Percentiles rank a stretch among this genome's conserved stretches.
phyloP scores from a whole-genome alignment of 352 stramenopile genomes.

The Blastocystis sp. region DNA sequence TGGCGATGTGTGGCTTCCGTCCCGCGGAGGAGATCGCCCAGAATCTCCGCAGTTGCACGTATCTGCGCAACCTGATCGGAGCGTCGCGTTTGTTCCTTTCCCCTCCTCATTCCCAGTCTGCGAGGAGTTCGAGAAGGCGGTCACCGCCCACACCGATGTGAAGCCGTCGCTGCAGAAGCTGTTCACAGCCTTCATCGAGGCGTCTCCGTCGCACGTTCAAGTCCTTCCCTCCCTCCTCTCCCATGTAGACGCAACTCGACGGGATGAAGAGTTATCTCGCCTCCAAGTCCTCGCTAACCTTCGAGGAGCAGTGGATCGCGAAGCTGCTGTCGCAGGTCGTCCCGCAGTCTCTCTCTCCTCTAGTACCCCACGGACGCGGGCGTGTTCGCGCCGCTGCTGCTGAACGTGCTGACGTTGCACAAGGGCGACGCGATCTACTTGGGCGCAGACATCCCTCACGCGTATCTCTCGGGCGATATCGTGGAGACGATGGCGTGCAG shows the following conservation, averaged over 20 bases:
- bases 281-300: conserved; percentile 47
- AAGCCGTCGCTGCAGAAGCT: conserved; percentile 29
- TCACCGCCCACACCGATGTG: neutral
- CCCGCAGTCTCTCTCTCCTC: conserved; percentile 57
- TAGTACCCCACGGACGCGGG: conserved; percentile 90
- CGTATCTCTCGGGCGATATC: conserved; percentile 82
- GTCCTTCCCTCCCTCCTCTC: neutral
- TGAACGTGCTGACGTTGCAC: conserved; percentile 91
- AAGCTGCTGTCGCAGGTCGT: conserved; percentile 66
- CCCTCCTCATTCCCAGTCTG: neutral
- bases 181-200: conserved; percentile 39
- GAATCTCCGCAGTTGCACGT: conserved; percentile 73
- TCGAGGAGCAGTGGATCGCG: conserved; percentile 63
- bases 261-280: conserved; percentile 71
- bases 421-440: conserved; percentile 92
- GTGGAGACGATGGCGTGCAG: conserved; percentile 97
- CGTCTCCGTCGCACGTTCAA: neutral
- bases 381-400: conserved; percentile 86
- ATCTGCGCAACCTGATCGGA: conserved; percentile 72
- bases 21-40: conserved; percentile 78
- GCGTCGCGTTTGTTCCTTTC: neutral
- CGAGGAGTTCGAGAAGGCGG: neutral
- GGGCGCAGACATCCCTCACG: conserved; percentile 94
- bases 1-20: conserved; percentile 89
- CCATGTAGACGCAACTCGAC: conserved; percentile 66